Evolutionary conservation across 2,329 filamentous ascomycete genomes (phyloP).

Genomic region (Cladophialophora exuberans): DNA sequence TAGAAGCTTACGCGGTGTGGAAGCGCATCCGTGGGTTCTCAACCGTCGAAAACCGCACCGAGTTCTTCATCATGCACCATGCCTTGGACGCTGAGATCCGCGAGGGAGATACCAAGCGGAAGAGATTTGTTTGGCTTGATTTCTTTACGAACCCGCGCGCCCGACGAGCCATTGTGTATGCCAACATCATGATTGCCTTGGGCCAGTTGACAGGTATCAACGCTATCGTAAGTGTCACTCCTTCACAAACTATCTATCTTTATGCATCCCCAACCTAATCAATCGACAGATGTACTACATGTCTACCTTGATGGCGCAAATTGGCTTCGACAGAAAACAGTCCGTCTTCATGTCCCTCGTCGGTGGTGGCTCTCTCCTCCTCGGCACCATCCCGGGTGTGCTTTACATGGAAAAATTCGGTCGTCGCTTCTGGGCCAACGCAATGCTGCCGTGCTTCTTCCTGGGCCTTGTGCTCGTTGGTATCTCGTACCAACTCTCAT

Average conservation of each 20-base stretch:
- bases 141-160: conserved; percentile 72
- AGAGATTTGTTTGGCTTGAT: conserved; percentile 69
- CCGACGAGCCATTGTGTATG: conserved; percentile 68
- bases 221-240: conserved; percentile 12
- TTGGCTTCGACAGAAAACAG: conserved; percentile 66
- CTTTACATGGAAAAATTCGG: conserved; percentile 74
- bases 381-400: conserved; percentile 70
- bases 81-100: conserved; percentile 62
- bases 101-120: conserved; percentile 54
- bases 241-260: neutral
- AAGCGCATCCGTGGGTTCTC: conserved; percentile 69
- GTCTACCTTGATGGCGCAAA: conserved; percentile 66
- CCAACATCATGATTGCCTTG: conserved; percentile 70
- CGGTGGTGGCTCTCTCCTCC: conserved; percentile 67
- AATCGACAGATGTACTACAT: conserved; percentile 74
- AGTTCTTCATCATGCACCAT: conserved; percentile 74
- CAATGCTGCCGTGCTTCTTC: conserved; percentile 73
- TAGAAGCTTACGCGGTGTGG: conserved; percentile 70
- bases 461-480: conserved; percentile 70
- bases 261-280: conserved; percentile 37
- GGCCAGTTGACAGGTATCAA: conserved; percentile 70
- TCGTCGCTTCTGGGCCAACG: conserved; percentile 74
- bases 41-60: conserved; percentile 62
- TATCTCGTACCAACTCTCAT: conserved; percentile 62
- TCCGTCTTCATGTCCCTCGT: conserved; percentile 76